These are phyloP conservation scores for Aspergillus thermomutatus DNA, from an alignment of 2,329 filamentous ascomycete species.

Conservation along the genomic window DNA sequence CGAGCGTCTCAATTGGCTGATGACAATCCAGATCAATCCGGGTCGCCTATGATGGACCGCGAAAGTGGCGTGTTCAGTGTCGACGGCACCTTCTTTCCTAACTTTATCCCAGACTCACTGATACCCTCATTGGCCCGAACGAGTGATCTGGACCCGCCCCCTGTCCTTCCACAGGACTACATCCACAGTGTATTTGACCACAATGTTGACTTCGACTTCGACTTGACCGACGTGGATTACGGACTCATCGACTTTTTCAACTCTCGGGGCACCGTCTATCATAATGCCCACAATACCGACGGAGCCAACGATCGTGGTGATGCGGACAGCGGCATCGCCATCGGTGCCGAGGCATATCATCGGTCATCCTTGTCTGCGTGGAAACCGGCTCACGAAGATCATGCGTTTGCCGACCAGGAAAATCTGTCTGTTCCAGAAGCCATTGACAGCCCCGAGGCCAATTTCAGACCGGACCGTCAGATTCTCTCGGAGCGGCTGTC, in stretches of 20 bases:
- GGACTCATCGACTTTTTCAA: slow-evolving; percentile 27
- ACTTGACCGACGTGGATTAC: slow-evolving; percentile 27
- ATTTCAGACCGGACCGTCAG: slow-evolving; percentile 12
- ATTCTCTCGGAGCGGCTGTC: slow-evolving; percentile 23
- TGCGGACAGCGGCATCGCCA: slow-evolving; percentile 24
- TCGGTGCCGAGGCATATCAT: slow-evolving; percentile 27
- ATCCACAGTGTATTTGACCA: slow-evolving; percentile 19
- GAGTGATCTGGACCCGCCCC: slow-evolving; percentile 20
- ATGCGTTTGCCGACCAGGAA: slow-evolving; percentile 24
- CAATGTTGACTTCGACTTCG: slow-evolving; percentile 21
- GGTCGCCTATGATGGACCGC: slow-evolving; percentile 22
- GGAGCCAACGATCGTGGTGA: slow-evolving; percentile 17
- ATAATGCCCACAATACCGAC: slow-evolving; percentile 7
- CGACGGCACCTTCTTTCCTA: slow-evolving; percentile 28
- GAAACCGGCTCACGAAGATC: slow-evolving; percentile 24
- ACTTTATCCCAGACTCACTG: slow-evolving; percentile 27
- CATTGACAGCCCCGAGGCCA: slow-evolving; percentile 21
- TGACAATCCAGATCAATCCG: too few relatives aligned
- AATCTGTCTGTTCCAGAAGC: slow-evolving; percentile 25
- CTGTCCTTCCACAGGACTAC: slow-evolving; percentile 19
- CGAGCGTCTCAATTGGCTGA: too few relatives aligned
- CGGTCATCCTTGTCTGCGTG: slow-evolving; percentile 28
- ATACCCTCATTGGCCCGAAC: slow-evolving; percentile 23
- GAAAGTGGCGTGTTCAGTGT: slow-evolving; percentile 28
- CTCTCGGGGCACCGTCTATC: slow-evolving; percentile 10